Evolutionary conservation across 768 basidiomycete species (phyloP), one percentile per base, ranked within the genome.

Genomic region (Imleria badia): DNA sequence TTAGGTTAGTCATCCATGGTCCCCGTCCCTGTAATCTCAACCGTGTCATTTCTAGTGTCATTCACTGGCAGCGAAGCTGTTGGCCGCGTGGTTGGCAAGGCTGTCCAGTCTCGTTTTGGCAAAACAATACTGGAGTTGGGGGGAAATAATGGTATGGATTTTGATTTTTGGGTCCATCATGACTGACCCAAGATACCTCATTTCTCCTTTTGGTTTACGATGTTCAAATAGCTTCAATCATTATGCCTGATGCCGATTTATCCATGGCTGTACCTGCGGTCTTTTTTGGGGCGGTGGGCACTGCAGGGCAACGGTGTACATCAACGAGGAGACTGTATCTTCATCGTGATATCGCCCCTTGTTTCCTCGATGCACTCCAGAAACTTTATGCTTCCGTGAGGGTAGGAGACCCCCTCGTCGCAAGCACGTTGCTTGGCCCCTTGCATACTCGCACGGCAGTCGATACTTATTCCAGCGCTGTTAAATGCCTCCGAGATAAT

Each of bases 31-130:
- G 54, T 52, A 39, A 48, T 41, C 19, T 41, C 46, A 14, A 56
- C 44, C 23, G 43, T 30, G 31, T 49, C 26, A 30, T 40, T 45
- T 38, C 23, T 51, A 95, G 93, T 98, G 20, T 94, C 91, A 35
- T 98, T 98, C 71, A 98, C 96, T 3, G 96, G 96, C 5, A 94
- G 91, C 65, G 96, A 98, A 71, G 77, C 78, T 48, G 85, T 92
- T 51, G 96, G 96, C 13, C 81, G 87, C 48, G 80, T 84, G 53
- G 94, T 98, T n/a, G 90, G 90, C n/a, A 85, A 84, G 74, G 78
- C 77, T 56, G 94, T 97, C 3, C 89, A 89, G 69, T 84, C 85
- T 51, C 79, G 93, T 58, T 96, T 95, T 70, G 95, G 94, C 19
- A 92, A 96, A 74, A 79, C 85, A 30, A 83, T 98, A 20, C 80